Conservation (phyloP, 208 protist species). For the Leishmania turanica region DNA sequence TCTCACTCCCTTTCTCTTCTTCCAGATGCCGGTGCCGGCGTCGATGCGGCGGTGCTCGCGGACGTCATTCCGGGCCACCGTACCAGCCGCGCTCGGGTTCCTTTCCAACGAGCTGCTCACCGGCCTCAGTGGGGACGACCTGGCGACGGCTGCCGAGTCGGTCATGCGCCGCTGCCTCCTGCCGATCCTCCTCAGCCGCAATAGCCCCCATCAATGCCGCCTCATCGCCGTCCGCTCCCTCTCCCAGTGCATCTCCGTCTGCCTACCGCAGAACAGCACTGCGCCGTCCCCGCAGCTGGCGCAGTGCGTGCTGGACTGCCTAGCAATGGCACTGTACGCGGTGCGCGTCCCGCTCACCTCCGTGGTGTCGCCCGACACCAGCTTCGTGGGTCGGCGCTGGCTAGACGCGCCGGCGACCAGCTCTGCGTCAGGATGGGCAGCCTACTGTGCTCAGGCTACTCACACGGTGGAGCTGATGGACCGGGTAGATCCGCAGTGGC, state of each 20-base stretch:
- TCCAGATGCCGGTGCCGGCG: conserved; percentile 55
- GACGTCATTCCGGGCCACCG: conserved; percentile 60
- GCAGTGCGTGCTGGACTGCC: conserved; percentile 42
- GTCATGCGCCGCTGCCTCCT: conserved; percentile 74
- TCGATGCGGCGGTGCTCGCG: conserved; percentile 71
- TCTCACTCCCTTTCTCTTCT: conserved; percentile 53
- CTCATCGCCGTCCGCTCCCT: conserved; percentile 56
- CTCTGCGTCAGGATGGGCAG: conserved; percentile 9
- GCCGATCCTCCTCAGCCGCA: conserved; percentile 62
- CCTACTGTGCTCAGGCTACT: conserved; percentile 19
- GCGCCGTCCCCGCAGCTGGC: conserved; percentile 17
- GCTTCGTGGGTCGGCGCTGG: conserved; percentile 29
- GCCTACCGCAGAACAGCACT: conserved; percentile 34
- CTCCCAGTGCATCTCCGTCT: conserved; percentile 56
- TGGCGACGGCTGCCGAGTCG: conserved; percentile 33
- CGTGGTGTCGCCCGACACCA: conserved; percentile 17
- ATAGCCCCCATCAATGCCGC: conserved; percentile 33
- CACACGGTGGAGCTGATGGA: conserved; percentile 22
- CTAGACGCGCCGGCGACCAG: conserved; percentile 1
- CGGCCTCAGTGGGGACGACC: conserved; percentile 30
- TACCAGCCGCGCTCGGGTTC: conserved; percentile 67
- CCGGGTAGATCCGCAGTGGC: conserved; percentile 23
- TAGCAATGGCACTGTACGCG: conserved; percentile 26
- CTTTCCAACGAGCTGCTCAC: conserved; percentile 64
- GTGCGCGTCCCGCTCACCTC: conserved; percentile 20